A percentile compares a stretch with the other conserved stretches of the same genome.
Conservation (phyloP, 2,329 filamentous ascomycete species). For the Arthrobotrys entomopaga region DNA sequence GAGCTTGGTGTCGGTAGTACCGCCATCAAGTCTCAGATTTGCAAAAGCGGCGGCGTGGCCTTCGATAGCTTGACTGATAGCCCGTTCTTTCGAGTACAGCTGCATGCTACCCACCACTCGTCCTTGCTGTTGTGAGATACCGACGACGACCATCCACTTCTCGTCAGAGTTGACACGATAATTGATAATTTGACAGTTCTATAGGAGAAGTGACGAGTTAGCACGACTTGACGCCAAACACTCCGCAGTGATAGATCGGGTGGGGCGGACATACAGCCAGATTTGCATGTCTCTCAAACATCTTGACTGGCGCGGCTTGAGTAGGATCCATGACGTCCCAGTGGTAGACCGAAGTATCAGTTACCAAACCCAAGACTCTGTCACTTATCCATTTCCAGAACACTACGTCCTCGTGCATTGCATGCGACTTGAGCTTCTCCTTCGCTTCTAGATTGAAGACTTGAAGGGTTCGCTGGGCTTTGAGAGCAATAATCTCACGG, state of each 20-base stretch:
- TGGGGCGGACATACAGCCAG: conserved; percentile 72
- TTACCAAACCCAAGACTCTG: conserved; percentile 85
- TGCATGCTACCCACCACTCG: conserved; percentile 97
- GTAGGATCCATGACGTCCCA: conserved; percentile 94
- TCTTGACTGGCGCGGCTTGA: conserved; percentile 82
- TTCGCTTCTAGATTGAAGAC: conserved; percentile 96
- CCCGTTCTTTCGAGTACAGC: conserved; percentile 92
- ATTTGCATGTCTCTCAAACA: conserved; percentile 94
- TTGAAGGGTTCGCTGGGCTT: conserved; percentile 94
- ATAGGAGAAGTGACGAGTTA: conserved; percentile 15
- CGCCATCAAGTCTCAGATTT: conserved; percentile 86
- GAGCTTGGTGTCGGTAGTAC: conserved; percentile 88
- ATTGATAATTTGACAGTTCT: conserved; percentile 99
- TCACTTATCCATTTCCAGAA: conserved; percentile 99
- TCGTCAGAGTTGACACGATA: conserved; percentile 95
- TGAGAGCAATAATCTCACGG: conserved; percentile 94
- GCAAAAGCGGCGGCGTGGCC: conserved; percentile 96
- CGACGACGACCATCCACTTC: conserved; percentile 98
- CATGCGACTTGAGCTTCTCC: conserved; percentile 94
- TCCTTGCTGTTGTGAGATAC: conserved; percentile 91
- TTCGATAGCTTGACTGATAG: conserved; percentile 97
- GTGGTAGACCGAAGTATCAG: conserved; percentile 90
- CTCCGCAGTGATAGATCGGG: not conserved
- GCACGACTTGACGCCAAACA: not conserved
- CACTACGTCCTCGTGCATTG: conserved; percentile 95